A percentile compares a stretch with the other conserved stretches of the same genome.
Evolutionary conservation across 176 grass and related monocot genomes (phyloP).

Genomic region (Bonia amplexicaulis): DNA sequence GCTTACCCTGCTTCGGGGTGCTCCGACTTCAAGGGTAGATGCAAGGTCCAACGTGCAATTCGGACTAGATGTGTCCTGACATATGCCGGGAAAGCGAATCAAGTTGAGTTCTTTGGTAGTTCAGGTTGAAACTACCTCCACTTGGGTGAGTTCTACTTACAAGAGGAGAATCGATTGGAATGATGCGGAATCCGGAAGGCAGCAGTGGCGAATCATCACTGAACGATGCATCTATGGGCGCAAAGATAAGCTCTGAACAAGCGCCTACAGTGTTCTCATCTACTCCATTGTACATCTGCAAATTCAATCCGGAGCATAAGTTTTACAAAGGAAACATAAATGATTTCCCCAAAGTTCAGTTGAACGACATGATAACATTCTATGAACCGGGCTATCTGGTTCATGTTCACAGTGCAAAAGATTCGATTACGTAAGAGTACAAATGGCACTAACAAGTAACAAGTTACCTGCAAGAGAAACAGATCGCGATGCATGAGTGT

Average conservation of each 20-base stretch:
- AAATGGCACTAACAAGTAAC: not conserved
- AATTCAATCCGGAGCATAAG: constrained; percentile 5
- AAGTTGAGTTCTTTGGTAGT: not conserved
- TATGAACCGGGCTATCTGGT: not conserved
- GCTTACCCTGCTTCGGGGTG: constrained; percentile 30
- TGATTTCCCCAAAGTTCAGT: not conserved
- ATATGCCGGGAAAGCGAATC: not conserved
- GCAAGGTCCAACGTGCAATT: constrained; percentile 88
- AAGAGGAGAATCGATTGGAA: constrained; percentile 67
- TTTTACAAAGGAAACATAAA: not conserved
- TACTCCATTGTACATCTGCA: constrained; percentile 83
- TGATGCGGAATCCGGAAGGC: constrained; percentile 84
- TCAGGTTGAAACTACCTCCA: not conserved
- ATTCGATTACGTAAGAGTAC: not conserved
- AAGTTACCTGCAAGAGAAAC: constrained; percentile 74
- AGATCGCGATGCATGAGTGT: constrained; percentile 57
- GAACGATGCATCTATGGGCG: constrained; percentile 90
- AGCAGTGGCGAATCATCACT: constrained; percentile 80
- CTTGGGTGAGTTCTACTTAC: constrained; percentile 34
- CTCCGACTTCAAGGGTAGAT: constrained; percentile 69
- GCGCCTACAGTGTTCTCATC: constrained; percentile 60
- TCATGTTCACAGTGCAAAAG: not conserved
- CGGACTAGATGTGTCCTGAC: constrained; percentile 37
- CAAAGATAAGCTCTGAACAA: constrained; percentile 93
- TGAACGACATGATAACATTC: not conserved